These are phyloP conservation scores for Paecilomyces sp. DNA, from an alignment of 2,329 filamentous ascomycete species.

Conservation along the genomic window DNA sequence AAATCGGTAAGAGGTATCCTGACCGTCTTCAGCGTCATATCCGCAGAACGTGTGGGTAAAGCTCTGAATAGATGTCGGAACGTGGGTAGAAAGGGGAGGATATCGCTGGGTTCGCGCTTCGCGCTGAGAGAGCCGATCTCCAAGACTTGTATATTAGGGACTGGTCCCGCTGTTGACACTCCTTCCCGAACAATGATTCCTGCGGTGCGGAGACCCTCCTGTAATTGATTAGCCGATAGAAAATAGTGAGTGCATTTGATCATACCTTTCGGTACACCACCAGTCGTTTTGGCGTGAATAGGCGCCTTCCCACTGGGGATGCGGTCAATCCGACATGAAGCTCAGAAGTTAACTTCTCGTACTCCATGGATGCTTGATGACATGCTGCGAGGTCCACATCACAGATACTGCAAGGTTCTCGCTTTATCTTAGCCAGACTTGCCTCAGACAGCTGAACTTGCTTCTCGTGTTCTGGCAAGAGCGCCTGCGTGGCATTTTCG, in stretches of 20 bases:
- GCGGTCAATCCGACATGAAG: constrained; percentile 68
- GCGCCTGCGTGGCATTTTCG: constrained; percentile 90
- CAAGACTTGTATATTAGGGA: constrained; percentile 67
- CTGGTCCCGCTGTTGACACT: constrained; percentile 50
- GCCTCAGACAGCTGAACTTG: constrained; percentile 87
- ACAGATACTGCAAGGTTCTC: constrained; percentile 75
- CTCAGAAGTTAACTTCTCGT: constrained; percentile 69
- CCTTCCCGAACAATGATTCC: constrained; percentile 77
- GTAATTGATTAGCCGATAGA: constrained; percentile 13
- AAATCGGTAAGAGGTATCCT: constrained; percentile 70
- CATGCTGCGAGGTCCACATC: constrained; percentile 72
- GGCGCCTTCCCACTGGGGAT: constrained; percentile 75
- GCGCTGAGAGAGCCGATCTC: constrained; percentile 65
- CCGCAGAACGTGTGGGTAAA: constrained; percentile 58
- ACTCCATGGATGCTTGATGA: constrained; percentile 75
- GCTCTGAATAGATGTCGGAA: constrained; percentile 63
- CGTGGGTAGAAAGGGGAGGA: constrained; percentile 71
- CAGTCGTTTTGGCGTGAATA: constrained; percentile 69
- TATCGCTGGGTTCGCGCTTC: constrained; percentile 70
- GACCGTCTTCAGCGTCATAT: constrained; percentile 61
- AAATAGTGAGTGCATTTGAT: background rate
- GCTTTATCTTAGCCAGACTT: constrained; percentile 81
- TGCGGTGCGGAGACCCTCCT: constrained; percentile 74
- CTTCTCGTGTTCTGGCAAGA: constrained; percentile 92
- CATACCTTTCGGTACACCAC: constrained; percentile 67